Conservation (phyloP, 148 eudicot genomes). For the Heliosperma pusillum region DNA sequence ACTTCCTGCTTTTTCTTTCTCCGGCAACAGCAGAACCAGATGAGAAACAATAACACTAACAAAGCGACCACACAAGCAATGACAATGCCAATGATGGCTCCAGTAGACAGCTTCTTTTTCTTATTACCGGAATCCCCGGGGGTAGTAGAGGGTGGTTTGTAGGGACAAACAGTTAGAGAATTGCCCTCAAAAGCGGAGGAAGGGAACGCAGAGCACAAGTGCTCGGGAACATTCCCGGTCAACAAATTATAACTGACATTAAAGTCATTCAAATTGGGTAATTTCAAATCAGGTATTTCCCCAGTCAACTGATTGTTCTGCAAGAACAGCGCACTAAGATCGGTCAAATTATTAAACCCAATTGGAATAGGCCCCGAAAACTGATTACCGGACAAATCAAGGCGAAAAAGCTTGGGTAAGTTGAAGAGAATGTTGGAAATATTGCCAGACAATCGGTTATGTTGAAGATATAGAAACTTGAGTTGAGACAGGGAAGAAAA, state of each 20-base stretch:
- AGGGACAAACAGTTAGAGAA: slow-evolving; percentile 46
- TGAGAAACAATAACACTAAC: slow-evolving; percentile 29
- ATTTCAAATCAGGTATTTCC: slow-evolving; percentile 45
- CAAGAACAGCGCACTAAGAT: slow-evolving; percentile 45
- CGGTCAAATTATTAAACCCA: slow-evolving; percentile 40
- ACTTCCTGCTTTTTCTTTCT: slow-evolving; percentile 10
- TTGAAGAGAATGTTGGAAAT: slow-evolving; percentile 42
- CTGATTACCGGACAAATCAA: slow-evolving; percentile 49
- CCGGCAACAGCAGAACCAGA: slow-evolving; percentile 44
- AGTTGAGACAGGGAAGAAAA: slow-evolving; percentile 36
- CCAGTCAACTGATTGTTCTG: slow-evolving; percentile 55
- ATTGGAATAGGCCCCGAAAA: slow-evolving; percentile 57
- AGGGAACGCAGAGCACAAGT: slow-evolving; percentile 31
- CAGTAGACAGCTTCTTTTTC: slow-evolving; percentile 58
- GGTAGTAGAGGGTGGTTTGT: not conserved
- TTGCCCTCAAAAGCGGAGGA: slow-evolving; percentile 49
- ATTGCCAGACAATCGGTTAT: slow-evolving; percentile 49
- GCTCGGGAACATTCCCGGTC: slow-evolving; percentile 47
- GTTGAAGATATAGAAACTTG: slow-evolving; percentile 53
- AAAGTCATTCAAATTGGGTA: slow-evolving; percentile 38
- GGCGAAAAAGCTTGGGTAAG: slow-evolving; percentile 38
- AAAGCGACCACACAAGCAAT: slow-evolving; percentile 52
- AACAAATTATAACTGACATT: slow-evolving; percentile 57
- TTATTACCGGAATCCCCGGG: not conserved
- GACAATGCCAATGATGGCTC: slow-evolving; percentile 71